These are phyloP conservation scores for Marvania coccoides DNA, from an alignment of 139 green algal species.

Conservation along the genomic window DNA sequence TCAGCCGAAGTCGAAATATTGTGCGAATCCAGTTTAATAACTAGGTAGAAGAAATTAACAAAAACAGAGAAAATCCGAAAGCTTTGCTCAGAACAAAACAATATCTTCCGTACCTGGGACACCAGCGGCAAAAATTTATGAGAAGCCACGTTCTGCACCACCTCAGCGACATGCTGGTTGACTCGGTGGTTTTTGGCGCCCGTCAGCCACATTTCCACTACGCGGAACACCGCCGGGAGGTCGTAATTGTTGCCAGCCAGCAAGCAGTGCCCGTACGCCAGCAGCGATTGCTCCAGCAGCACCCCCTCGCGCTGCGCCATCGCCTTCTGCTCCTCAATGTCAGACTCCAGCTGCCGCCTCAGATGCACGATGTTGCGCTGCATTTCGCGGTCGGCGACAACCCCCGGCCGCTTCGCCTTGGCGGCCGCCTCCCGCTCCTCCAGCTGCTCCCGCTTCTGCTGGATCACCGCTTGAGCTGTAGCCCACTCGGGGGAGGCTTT, in stretches of 20 bases:
- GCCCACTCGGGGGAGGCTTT: constrained; percentile 53
- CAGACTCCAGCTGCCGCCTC: background rate
- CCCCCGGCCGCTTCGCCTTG: constrained; percentile 18
- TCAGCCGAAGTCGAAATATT: too few species aligned
- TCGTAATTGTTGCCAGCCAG: constrained; percentile 49
- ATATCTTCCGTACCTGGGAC: constrained; percentile 93
- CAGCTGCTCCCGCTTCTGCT: constrained; percentile 33
- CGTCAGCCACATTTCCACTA: constrained; percentile 70
- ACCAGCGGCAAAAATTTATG: constrained; percentile 87
- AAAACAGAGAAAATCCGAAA: too few species aligned
- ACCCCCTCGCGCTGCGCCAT: constrained; percentile 34
- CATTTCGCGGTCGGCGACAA: background rate
- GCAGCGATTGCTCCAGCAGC: constrained; percentile 44
- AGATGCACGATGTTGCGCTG: background rate
- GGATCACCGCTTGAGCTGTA: constrained; percentile 41
- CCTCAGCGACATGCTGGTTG: constrained; percentile 25
- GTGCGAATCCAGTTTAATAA: too few species aligned
- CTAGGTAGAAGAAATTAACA: too few species aligned
- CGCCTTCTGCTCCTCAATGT: background rate
- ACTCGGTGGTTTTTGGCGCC: constrained; percentile 9
- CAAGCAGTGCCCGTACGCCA: constrained; percentile 55
- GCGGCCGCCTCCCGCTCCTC: constrained; percentile 10
- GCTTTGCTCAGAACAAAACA: too few species aligned
- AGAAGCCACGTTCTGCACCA: constrained; percentile 51
- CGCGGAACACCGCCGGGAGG: constrained; percentile 50